Evolutionary conservation across 176 grass and related monocot species (phyloP), one percentile per base, ranked within the genome.

Genomic region (Dendrocalamus sinicus): DNA sequence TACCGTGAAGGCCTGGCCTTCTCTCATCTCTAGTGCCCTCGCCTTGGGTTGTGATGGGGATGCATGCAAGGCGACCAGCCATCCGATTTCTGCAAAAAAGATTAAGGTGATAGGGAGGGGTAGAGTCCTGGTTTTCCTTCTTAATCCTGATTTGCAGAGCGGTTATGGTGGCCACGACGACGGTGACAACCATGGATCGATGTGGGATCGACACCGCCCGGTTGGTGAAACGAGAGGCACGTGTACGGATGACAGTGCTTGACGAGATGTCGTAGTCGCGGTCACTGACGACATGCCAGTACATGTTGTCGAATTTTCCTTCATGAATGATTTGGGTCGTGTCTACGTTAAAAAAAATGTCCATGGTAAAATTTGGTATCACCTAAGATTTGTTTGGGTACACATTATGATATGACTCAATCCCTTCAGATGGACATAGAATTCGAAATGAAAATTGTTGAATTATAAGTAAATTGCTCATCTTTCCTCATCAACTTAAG

Each of bases 81-180:
- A 45, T 62, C 63, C 17, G 13, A 63, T 76, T 24, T 24, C 9
- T 28, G 45, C 20, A 19, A 39, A 9, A 58, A n/a, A 20, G 22
- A 48, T 53, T 53, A 70, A 37, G 67, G 55, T 7, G 52, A 59
- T 35, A 77, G 22, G 22, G 14, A n/a, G 48, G 73, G 23, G 8
- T 7, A 68, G 83, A 72, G 84, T 86, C 69, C 47, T 20, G 14
- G 12, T 15, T 86, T 72, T 26, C 12, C 67, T 63, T 86, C 67
- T 80, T n/a, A 22, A 41, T 73, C 60, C 54, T 4, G 20, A 79
- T 79, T 72, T 72, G 84, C 0, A 5, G 30, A 71, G 52, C 30
- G 75, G 84, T 35, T 32, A 65, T 15, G 32, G 77, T 35, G 77
- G 10, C 22, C 43, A 3, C 76, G 59, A 12, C 44, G 77, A 10